Evolutionary conservation across 1,284 basidiomycete genomes (phyloP).

Genomic region (Flammula alnicola): DNA sequence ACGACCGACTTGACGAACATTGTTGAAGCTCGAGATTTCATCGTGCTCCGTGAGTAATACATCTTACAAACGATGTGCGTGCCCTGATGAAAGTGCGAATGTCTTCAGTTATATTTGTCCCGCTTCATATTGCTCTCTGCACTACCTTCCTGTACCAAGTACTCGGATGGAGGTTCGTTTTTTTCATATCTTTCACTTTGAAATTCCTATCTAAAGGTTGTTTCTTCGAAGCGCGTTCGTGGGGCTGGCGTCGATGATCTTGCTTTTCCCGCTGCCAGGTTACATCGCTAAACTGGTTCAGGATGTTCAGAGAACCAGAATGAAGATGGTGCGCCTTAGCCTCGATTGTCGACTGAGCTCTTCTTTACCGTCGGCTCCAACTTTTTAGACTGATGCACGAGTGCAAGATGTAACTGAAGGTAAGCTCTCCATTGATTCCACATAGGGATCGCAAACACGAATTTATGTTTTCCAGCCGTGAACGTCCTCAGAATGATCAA

Average conservation of each 20-base stretch:
- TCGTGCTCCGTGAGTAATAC: slow-evolving; percentile 31
- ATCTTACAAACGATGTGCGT: not conserved
- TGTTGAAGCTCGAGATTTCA: slow-evolving; percentile 46
- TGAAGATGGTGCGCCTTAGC: slow-evolving; percentile 27
- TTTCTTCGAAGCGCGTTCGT: slow-evolving; percentile 40
- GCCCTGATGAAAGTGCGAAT: no score
- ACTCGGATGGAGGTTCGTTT: slow-evolving; percentile 43
- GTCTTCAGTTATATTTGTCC: slow-evolving; percentile 15
- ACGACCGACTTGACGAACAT: slow-evolving; percentile 56
- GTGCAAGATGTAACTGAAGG: slow-evolving; percentile 54
- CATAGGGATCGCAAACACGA: not conserved
- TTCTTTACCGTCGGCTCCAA: not conserved
- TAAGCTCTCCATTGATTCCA: slow-evolving; percentile 23
- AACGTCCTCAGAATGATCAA: slow-evolving; percentile 68
- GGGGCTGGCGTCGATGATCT: slow-evolving; percentile 56
- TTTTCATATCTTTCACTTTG: not conserved
- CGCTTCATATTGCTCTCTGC: slow-evolving; percentile 25
- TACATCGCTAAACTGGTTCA: slow-evolving; percentile 43
- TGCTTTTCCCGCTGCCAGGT: slow-evolving; percentile 58
- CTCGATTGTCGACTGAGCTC: not conserved
- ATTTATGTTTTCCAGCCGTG: slow-evolving; percentile 38
- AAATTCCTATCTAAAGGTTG: not conserved
- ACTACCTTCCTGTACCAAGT: slow-evolving; percentile 50
- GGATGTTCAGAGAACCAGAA: slow-evolving; percentile 33
- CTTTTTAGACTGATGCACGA: slow-evolving; percentile 45